phyloP scores from a whole-genome alignment of 257 asterid species.

The Rehmannia glutinosa region DNA sequence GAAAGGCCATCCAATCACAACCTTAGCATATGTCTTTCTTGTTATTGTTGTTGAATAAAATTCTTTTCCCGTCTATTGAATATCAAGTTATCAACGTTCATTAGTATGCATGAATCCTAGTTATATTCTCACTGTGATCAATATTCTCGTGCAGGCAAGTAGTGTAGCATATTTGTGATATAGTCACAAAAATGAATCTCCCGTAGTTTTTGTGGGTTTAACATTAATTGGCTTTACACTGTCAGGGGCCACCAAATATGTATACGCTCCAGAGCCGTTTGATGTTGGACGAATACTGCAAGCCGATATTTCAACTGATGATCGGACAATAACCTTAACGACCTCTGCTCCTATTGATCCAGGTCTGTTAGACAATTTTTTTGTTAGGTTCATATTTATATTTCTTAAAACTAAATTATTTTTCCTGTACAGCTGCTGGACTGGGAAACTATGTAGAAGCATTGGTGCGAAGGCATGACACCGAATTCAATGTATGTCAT shows the following conservation, averaged over 20 bases:
- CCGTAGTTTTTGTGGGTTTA: neutral
- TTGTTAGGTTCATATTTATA: neutral
- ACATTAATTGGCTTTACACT: constrained; percentile 2
- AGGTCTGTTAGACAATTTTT: constrained; percentile 43
- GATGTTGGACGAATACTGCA: constrained; percentile 88
- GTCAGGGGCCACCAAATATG: constrained; percentile 81
- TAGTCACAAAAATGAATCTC: neutral
- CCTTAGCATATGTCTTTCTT: neutral
- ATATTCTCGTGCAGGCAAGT: neutral
- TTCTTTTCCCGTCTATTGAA: neutral
- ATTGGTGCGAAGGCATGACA: constrained; percentile 86
- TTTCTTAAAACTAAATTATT: constrained; percentile 5
- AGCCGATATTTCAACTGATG: constrained; percentile 57
- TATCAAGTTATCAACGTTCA: neutral
- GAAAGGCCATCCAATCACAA: too few species aligned
- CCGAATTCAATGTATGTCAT: constrained; percentile 73
- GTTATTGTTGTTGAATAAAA: too few species aligned
- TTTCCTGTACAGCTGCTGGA: constrained; percentile 74
- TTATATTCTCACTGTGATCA: neutral
- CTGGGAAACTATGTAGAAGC: constrained; percentile 96
- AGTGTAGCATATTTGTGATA: neutral
- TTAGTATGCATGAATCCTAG: neutral
- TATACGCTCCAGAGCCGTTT: constrained; percentile 92
- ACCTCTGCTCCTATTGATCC: constrained; percentile 79
- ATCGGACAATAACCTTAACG: constrained; percentile 43